Evolutionary conservation across 1,284 basidiomycete species (phyloP).

Genomic region (Ceratobasidium sp.): DNA sequence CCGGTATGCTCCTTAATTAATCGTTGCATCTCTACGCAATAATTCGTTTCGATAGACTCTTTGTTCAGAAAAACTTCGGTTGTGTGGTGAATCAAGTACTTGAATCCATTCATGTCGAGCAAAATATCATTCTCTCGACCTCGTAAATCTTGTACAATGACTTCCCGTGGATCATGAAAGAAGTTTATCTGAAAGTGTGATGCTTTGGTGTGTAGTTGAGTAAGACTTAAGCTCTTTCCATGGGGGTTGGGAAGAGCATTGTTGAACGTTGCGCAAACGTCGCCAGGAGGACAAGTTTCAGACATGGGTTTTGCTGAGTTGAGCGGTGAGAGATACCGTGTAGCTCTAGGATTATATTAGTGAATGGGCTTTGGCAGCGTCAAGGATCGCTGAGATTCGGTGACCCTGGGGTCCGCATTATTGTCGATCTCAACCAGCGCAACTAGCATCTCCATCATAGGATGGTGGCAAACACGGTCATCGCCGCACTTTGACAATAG

Average conservation of each 20-base stretch:
- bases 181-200: not conserved
- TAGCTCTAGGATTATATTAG: too few species aligned
- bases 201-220: too few species aligned
- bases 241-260: not conserved
- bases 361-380: too few species aligned
- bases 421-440: too few species aligned
- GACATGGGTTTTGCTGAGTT: too few species aligned
- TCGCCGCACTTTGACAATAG: too few species aligned
- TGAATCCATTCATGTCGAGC: conserved; percentile 11
- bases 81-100: not conserved
- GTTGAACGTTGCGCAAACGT: not conserved
- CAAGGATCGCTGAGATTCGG: too few species aligned
- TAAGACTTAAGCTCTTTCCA: not conserved
- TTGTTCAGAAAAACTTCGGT: not conserved
- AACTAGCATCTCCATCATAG: too few species aligned
- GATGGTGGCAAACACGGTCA: too few species aligned
- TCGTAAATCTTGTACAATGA: conserved; percentile 6
- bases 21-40: conserved; percentile 6
- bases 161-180: not conserved
- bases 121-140: conserved; percentile 1
- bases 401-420: too few species aligned
- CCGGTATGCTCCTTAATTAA: conserved; percentile 58
- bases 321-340: too few species aligned
- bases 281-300: not conserved
- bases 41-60: not conserved